A percentile compares a stretch with the other conserved stretches of the same genome.
Conservation (phyloP, 495 filamentous ascomycete genomes). For the Xylaria scruposa region DNA sequence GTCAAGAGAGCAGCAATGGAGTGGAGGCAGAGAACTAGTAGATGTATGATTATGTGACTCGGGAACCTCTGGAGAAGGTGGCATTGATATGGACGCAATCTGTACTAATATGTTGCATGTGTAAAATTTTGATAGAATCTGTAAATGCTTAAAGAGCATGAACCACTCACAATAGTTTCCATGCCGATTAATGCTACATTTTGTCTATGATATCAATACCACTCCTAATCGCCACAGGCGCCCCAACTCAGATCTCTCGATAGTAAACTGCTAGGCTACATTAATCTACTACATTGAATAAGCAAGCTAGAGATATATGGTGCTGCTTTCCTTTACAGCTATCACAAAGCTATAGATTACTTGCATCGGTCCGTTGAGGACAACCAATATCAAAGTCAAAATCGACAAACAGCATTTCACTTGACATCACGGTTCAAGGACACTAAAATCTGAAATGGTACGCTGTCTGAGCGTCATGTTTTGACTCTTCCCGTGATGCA, state of each 20-base stretch:
- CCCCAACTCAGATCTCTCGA: background rate
- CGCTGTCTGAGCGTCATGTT: background rate
- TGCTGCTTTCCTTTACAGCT: background rate
- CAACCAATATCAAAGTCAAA: background rate
- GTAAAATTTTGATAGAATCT: background rate
- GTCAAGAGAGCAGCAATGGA: background rate
- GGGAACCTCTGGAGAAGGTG: background rate
- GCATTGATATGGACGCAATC: background rate
- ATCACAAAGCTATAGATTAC: background rate
- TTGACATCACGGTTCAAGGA: background rate
- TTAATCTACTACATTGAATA: background rate
- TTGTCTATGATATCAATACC: background rate
- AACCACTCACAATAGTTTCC: background rate
- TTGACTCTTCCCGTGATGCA: background rate
- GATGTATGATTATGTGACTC: background rate
- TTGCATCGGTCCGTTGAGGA: background rate
- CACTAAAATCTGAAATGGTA: background rate
- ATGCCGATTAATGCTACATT: background rate
- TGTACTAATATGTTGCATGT: conserved; percentile 12
- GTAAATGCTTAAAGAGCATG: background rate
- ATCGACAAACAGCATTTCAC: background rate
- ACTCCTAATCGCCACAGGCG: background rate
- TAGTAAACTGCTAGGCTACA: background rate
- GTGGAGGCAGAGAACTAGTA: background rate
- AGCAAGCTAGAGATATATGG: no score